Evolutionary conservation across 768 basidiomycete genomes (phyloP).

Genomic region (Trametes punicea): DNA sequence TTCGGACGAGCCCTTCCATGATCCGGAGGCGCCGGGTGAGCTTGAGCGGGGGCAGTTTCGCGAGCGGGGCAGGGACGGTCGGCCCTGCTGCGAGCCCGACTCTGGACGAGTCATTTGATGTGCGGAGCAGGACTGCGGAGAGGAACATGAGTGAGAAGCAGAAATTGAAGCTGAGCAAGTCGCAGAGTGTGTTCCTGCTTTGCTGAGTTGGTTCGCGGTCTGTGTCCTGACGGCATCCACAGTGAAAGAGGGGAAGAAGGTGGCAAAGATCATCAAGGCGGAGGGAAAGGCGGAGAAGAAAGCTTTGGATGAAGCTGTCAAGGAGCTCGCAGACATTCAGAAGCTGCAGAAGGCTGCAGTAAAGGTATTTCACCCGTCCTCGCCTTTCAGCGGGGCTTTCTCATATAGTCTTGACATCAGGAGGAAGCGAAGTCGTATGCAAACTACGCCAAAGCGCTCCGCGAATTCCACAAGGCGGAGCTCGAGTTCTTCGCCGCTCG

Average conservation of each 20-base stretch:
- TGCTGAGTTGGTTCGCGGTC: background rate
- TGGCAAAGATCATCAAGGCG: constrained; percentile 66
- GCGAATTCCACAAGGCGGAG: constrained; percentile 61
- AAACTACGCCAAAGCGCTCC: constrained; percentile 50
- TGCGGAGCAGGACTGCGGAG: constrained; percentile 47
- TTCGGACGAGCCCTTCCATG: constrained; percentile 15
- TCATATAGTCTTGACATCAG: constrained; percentile 18
- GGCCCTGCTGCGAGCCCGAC: constrained; percentile 45
- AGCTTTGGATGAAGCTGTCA: constrained; percentile 56
- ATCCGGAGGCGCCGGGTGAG: constrained; percentile 20
- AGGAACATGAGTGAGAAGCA: constrained; percentile 47
- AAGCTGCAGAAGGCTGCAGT: constrained; percentile 64
- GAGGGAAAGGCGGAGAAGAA: constrained; percentile 69
- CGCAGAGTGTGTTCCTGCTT: constrained; percentile 43
- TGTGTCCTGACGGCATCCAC: background rate
- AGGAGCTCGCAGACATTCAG: constrained; percentile 65
- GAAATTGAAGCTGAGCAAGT: constrained; percentile 47
- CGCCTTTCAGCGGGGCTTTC: too few species aligned
- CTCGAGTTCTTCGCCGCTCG: constrained; percentile 59
- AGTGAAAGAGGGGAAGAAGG: constrained; percentile 58
- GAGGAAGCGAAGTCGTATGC: constrained; percentile 59
- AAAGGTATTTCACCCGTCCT: constrained; percentile 38
- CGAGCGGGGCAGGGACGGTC: constrained; percentile 51
- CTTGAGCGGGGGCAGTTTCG: constrained; percentile 39
- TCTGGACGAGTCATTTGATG: constrained; percentile 37